phyloP scores from a whole-genome alignment of 768 basidiomycete species.

The Obba rivulosa region DNA sequence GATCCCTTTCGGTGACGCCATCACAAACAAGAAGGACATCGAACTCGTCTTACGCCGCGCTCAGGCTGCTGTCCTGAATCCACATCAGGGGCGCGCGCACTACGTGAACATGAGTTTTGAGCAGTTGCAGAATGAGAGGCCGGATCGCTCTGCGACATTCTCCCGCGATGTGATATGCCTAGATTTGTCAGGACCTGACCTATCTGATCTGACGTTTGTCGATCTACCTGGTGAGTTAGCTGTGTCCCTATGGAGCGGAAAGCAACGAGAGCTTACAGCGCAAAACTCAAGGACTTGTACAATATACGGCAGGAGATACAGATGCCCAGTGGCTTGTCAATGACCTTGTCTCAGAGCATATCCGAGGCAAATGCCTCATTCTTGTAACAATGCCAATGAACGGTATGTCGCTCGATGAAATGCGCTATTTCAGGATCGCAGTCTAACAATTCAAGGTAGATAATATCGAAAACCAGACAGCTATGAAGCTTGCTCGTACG shows the following conservation, averaged over 20 bases:
- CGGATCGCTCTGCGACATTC: slow-evolving; percentile 10
- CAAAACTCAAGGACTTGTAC: too few species aligned
- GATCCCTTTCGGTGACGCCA: slow-evolving; percentile 35
- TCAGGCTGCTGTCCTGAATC: slow-evolving; percentile 53
- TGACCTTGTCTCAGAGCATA: slow-evolving; percentile 39
- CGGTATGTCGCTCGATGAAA: slow-evolving; percentile 25
- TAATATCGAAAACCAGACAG: slow-evolving; percentile 56
- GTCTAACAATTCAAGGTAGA: too few species aligned
- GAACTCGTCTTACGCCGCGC: slow-evolving; percentile 54
- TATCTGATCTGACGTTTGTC: slow-evolving; percentile 26
- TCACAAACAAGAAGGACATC: slow-evolving; percentile 38
- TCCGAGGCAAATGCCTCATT: slow-evolving; percentile 44
- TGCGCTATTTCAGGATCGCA: too few species aligned
- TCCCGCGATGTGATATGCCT: slow-evolving; percentile 24
- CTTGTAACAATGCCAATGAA: slow-evolving; percentile 49
- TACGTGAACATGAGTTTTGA: slow-evolving; percentile 23
- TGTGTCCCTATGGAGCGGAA: not conserved
- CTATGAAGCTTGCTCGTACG: slow-evolving; percentile 39
- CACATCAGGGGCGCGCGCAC: too few species aligned
- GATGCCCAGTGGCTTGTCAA: slow-evolving; percentile 35
- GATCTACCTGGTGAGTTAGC: slow-evolving; percentile 25
- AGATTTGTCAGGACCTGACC: slow-evolving; percentile 20
- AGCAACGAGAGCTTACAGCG: too few species aligned
- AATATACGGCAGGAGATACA: too few species aligned
- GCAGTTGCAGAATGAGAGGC: not conserved